Conservation (phyloP, 1,139 yeast species). For the Candida tetrigidarum region DNA sequence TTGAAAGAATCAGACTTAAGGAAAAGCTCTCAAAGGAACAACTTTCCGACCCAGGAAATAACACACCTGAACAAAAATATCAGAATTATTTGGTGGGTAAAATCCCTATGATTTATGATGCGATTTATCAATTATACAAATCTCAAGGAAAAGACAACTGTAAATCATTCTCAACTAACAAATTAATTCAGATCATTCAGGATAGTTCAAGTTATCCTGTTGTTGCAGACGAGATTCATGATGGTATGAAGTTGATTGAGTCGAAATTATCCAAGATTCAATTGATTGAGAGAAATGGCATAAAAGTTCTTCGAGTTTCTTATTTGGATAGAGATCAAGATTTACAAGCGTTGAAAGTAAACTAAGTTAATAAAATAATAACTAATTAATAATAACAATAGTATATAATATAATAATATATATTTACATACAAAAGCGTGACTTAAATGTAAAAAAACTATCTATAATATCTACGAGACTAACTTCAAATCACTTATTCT, state of each 20-base stretch:
- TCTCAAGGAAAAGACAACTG: slow-evolving; percentile 13
- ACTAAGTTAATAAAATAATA: slow-evolving; percentile 1
- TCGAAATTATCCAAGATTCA: slow-evolving; percentile 22
- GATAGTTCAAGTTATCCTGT: slow-evolving; percentile 43
- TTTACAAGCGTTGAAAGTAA: slow-evolving; percentile 16
- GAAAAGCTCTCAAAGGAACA: slow-evolving; percentile 28
- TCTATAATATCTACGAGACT: slow-evolving; percentile 10
- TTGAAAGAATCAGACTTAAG: slow-evolving; percentile 46
- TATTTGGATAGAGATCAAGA: slow-evolving; percentile 34
- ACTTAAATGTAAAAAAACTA: too few species aligned
- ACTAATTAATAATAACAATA: not conserved
- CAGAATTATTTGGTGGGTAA: slow-evolving; percentile 45
- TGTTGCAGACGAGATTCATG: slow-evolving; percentile 34
- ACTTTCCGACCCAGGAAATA: slow-evolving; percentile 17
- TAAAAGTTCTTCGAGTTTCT: slow-evolving; percentile 32
- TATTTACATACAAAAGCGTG: slow-evolving; percentile 1
- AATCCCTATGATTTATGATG: slow-evolving; percentile 40
- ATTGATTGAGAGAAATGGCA: slow-evolving; percentile 24
- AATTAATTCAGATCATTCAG: slow-evolving; percentile 30
- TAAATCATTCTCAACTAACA: slow-evolving; percentile 28
- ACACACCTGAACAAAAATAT: slow-evolving; percentile 39
- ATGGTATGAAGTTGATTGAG: slow-evolving; percentile 26
- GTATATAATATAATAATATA: too few species aligned
- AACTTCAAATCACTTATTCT: not conserved
- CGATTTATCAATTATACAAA: slow-evolving; percentile 34